phyloP scores from a whole-genome alignment of 495 filamentous ascomycete genomes.

The Tuber magnatum region DNA sequence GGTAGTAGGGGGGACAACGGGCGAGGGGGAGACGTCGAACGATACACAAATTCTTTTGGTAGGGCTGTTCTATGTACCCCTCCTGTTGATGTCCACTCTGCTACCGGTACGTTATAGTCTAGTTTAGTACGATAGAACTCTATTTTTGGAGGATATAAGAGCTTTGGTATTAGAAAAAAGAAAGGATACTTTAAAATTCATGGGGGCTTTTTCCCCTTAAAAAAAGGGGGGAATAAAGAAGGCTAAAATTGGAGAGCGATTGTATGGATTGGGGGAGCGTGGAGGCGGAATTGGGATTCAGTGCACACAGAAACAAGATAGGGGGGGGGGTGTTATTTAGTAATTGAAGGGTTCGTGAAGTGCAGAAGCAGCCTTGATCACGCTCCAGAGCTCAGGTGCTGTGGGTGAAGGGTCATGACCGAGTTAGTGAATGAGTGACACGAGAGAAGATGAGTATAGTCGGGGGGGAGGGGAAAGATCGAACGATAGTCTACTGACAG shows the following conservation, averaged over 20 bases:
- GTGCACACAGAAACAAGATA: not conserved
- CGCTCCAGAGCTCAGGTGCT: not conserved
- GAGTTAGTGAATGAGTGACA: not conserved
- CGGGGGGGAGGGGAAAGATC: not conserved
- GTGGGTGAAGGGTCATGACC: not conserved
- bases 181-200: not conserved
- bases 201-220: not conserved
- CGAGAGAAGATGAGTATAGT: not conserved
- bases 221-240: not conserved
- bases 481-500: not conserved
- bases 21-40: not conserved
- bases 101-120: not conserved
- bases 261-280: not conserved
- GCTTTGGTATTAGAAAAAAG: not conserved
- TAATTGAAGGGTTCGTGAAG: not conserved
- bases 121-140: not conserved
- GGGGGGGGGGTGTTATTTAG: not conserved
- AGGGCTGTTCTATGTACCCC: not conserved
- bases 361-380: not conserved
- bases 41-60: not conserved
- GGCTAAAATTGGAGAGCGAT: not conserved
- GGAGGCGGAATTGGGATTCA: not conserved
- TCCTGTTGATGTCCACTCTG: not conserved
- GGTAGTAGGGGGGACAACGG: not conserved
- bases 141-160: not conserved